Conservation (phyloP, 768 basidiomycete genomes). For the Tylopilus vinaceipallidus region DNA sequence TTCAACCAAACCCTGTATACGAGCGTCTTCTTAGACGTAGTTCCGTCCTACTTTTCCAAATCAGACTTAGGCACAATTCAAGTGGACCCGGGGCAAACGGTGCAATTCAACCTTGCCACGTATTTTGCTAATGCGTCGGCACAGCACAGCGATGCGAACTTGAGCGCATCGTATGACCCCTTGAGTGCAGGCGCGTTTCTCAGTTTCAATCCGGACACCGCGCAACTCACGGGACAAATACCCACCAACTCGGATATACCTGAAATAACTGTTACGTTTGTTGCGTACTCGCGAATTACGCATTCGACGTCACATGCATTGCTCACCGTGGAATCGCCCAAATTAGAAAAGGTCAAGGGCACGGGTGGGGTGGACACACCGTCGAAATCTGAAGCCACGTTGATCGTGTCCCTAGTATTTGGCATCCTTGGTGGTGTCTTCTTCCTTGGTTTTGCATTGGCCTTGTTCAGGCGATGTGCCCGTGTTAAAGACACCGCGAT, state of each 20-base stretch:
- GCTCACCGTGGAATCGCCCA: slow-evolving; percentile 49
- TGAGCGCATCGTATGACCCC: slow-evolving; percentile 59
- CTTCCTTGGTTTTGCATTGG: slow-evolving; percentile 52
- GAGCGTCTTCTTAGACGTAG: slow-evolving; percentile 61
- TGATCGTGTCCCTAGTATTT: slow-evolving; percentile 62
- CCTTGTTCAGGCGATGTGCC: slow-evolving; percentile 53
- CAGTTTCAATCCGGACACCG: slow-evolving; percentile 44
- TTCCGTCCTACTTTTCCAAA: slow-evolving; percentile 69
- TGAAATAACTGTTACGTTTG: slow-evolving; percentile 54
- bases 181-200: slow-evolving; percentile 48
- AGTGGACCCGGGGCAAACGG: slow-evolving; percentile 45
- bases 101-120: slow-evolving; percentile 52
- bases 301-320: slow-evolving; percentile 71
- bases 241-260: slow-evolving; percentile 44
- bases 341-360: slow-evolving; percentile 37
- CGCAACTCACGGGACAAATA: slow-evolving; percentile 54
- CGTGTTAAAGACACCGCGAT: slow-evolving; percentile 59
- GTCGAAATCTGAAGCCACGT: slow-evolving; percentile 47
- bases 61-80: slow-evolving; percentile 56
- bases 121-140: slow-evolving; percentile 52
- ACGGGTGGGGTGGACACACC: slow-evolving; percentile 39
- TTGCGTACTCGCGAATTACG: slow-evolving; percentile 62
- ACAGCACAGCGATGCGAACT: slow-evolving; percentile 44
- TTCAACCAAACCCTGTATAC: slow-evolving; percentile 70
- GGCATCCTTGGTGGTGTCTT: slow-evolving; percentile 60